Conservation (phyloP, 2,329 filamentous ascomycete genomes). For the Cercospora zeina region DNA sequence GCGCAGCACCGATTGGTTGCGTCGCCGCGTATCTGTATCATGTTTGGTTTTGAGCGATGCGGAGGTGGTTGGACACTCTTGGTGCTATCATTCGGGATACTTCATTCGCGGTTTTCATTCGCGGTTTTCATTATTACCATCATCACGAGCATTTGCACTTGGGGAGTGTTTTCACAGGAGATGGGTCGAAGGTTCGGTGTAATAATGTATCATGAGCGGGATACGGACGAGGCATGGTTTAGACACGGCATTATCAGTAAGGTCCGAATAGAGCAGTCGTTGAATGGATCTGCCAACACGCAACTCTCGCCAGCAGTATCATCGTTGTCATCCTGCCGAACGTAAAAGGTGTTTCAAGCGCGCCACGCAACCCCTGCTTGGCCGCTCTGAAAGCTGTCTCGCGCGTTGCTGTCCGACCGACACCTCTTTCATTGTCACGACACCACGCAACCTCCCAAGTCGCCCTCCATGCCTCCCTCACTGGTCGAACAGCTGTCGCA, state of each 20-base stretch:
- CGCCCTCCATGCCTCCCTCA: constrained; percentile 32
- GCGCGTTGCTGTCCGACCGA: not conserved
- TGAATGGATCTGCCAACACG: not conserved
- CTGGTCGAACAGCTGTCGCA: constrained; percentile 42
- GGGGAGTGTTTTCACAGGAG: constrained; percentile 1
- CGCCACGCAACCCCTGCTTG: not conserved
- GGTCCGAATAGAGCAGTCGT: constrained; percentile 10
- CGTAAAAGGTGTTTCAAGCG: too few species aligned
- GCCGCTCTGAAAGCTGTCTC: constrained; percentile 2
- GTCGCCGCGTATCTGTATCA: not conserved
- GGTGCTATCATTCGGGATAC: constrained; percentile 3
- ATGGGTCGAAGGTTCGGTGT: not conserved
- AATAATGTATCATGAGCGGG: constrained; percentile 9
- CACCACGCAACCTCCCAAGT: not conserved
- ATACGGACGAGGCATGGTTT: not conserved
- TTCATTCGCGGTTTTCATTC: constrained; percentile 8
- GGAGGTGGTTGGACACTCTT: not conserved
- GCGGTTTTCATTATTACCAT: constrained; percentile 1
- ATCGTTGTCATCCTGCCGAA: not conserved
- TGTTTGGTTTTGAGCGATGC: not conserved
- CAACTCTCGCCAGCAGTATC: not conserved
- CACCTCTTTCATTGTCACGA: not conserved
- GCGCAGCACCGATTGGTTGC: not conserved
- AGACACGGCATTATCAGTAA: not conserved
- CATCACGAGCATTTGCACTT: constrained; percentile 1